Percentiles rank a stretch among this genome's conserved stretches.
Conservation (phyloP, 371 early-diverging fungal genomes). For the Zychaea mexicana region DNA sequence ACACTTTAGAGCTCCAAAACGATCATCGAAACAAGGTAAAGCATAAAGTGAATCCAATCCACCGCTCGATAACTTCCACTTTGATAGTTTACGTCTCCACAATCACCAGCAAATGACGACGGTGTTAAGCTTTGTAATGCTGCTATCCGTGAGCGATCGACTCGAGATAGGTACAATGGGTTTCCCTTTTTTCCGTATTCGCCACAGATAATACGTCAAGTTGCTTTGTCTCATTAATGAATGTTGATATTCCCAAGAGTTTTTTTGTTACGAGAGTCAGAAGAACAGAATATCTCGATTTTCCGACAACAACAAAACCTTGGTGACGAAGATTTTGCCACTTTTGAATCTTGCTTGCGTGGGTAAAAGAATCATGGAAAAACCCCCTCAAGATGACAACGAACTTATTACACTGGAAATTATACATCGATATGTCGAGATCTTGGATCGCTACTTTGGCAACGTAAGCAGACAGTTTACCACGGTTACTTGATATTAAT, state of each 20-base stretch:
- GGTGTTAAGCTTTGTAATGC: too few relatives aligned
- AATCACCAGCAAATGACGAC: too few relatives aligned
- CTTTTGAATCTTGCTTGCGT: slow-evolving; percentile 9
- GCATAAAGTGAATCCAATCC: too few relatives aligned
- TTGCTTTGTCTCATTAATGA: not conserved
- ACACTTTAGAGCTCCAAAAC: too few relatives aligned
- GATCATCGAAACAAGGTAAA: too few relatives aligned
- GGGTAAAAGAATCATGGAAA: slow-evolving; percentile 9
- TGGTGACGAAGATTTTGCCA: not conserved
- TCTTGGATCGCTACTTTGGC: slow-evolving; percentile 95
- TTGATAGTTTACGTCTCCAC: too few relatives aligned
- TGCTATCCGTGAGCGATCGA: too few relatives aligned
- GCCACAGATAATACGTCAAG: too few relatives aligned
- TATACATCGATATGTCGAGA: slow-evolving; percentile 97
- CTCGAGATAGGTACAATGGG: not conserved
- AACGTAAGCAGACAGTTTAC: slow-evolving; percentile 69
- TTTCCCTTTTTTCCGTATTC: too few relatives aligned
- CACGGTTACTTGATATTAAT: too few relatives aligned
- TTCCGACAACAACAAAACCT: slow-evolving; percentile 1
- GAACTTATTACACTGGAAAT: slow-evolving; percentile 93
- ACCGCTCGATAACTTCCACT: too few relatives aligned
- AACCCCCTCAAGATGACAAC: slow-evolving; percentile 74
- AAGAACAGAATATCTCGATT: not conserved
- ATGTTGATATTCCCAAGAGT: slow-evolving; percentile 8
- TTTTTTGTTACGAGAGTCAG: not conserved